Evolutionary conservation across 306 rosid genomes (phyloP).

Genomic region (Rubus idaeus): DNA sequence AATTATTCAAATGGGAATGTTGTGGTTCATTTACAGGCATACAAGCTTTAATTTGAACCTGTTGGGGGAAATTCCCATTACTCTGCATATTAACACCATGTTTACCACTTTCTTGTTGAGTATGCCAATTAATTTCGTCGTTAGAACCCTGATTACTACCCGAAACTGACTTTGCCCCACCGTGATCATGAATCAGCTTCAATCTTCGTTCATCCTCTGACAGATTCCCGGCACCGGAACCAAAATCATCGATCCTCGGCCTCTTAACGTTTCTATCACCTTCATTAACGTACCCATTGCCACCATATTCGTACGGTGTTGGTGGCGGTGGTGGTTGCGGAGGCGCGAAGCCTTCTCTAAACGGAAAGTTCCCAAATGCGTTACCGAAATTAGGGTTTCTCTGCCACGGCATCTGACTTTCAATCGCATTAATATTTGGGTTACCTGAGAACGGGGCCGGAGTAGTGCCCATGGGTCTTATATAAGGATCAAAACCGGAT

Average conservation of each 20-base stretch:
- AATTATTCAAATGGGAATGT: conserved; percentile 13
- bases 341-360: background rate
- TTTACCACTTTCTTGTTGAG: conserved; percentile 3
- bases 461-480: conserved; percentile 9
- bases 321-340: conserved; percentile 20
- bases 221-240: conserved; percentile 16
- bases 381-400: conserved; percentile 35
- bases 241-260: conserved; percentile 52
- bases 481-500: conserved; percentile 28
- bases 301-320: conserved; percentile 29
- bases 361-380: conserved; percentile 21
- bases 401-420: conserved; percentile 23
- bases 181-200: conserved; percentile 89
- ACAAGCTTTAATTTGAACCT: too few relatives aligned
- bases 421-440: conserved; percentile 24
- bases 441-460: conserved; percentile 8
- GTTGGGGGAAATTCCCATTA: background rate
- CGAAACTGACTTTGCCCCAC: conserved; percentile 23
- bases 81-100: background rate
- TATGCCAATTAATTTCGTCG: conserved; percentile 8
- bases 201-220: conserved; percentile 66
- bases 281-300: conserved; percentile 33
- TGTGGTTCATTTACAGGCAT: conserved; percentile 7
- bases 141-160: conserved; percentile 4
- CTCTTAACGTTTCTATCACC: conserved; percentile 57